A percentile compares a stretch with the other conserved stretches of the same genome.
Evolutionary conservation across 1,284 basidiomycete genomes (phyloP).

Genomic region (Rhodotorula sp.): DNA sequence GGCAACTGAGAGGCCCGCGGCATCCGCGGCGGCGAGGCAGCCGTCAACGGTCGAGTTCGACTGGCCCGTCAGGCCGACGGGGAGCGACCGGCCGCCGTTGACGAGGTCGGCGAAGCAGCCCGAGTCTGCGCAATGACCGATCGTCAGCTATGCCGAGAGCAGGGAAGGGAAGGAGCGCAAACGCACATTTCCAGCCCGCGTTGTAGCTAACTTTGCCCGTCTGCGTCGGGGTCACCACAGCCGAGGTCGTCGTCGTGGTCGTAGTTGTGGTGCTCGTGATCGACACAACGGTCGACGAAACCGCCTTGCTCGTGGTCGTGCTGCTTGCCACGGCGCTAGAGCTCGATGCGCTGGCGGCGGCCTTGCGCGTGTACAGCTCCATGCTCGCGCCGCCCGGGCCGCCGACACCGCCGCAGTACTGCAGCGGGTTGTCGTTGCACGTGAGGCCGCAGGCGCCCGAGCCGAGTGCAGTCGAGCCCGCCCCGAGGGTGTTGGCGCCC

Average conservation of each 20-base stretch:
- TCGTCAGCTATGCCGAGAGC: neutral
- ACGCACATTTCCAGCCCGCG: slow-evolving; percentile 23
- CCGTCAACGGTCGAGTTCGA: slow-evolving; percentile 24
- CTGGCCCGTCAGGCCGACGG: slow-evolving; percentile 6
- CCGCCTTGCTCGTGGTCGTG: neutral
- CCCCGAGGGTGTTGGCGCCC: slow-evolving; percentile 27
- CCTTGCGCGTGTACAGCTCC: slow-evolving; percentile 13
- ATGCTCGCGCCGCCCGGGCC: slow-evolving; percentile 11
- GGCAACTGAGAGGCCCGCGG: slow-evolving; percentile 7
- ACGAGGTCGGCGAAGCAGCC: slow-evolving; percentile 30
- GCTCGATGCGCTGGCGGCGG: neutral
- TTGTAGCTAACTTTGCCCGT: slow-evolving; percentile 5
- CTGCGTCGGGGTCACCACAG: neutral
- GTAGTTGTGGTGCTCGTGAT: no score
- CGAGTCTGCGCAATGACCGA: neutral
- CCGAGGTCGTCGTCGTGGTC: neutral
- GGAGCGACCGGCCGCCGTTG: slow-evolving; percentile 19
- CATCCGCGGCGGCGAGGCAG: slow-evolving; percentile 15
- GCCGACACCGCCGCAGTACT: slow-evolving; percentile 30
- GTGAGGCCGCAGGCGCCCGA: slow-evolving; percentile 12
- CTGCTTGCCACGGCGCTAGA: neutral
- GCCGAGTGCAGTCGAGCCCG: slow-evolving; percentile 9
- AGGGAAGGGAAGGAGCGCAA: neutral
- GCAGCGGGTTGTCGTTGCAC: slow-evolving; percentile 24
- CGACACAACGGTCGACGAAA: neutral